These are phyloP conservation scores for Capsicum chinense DNA, from an alignment of 257 asterid species.

Conservation along the genomic window DNA sequence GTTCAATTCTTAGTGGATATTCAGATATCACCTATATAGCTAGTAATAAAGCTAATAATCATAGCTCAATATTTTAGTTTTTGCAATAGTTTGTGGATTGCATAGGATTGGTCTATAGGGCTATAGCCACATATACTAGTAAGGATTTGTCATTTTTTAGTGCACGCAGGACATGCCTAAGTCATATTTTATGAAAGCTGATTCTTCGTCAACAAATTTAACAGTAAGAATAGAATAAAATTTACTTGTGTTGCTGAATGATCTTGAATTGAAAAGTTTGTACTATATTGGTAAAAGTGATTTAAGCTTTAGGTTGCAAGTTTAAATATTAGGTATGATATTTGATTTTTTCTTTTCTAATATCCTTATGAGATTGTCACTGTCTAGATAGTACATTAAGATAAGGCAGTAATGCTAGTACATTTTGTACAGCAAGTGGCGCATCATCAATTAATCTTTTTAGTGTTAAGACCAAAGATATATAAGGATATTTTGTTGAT, in stretches of 20 bases:
- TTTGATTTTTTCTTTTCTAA: too few relatives aligned
- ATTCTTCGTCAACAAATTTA: neutral
- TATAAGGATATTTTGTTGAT: neutral
- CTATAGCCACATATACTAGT: neutral
- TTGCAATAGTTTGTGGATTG: neutral
- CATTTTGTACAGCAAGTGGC: neutral
- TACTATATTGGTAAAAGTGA: neutral
- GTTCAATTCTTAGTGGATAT: conserved; percentile 16
- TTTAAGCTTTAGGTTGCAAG: too few relatives aligned
- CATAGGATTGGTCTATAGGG: conserved; percentile 7
- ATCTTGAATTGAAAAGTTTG: neutral
- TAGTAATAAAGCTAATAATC: conserved; percentile 19
- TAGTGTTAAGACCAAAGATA: neutral
- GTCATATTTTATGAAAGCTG: neutral
- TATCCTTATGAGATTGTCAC: neutral
- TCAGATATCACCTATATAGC: neutral
- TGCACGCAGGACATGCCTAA: neutral
- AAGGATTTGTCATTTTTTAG: neutral
- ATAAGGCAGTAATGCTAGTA: neutral
- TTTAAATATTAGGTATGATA: too few relatives aligned
- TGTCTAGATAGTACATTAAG: neutral
- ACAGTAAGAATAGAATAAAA: neutral
- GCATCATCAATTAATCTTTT: conserved; percentile 17
- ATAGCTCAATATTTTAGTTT: neutral
- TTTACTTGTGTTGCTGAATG: neutral